phyloP scores from a whole-genome alignment of 1,139 yeast genomes.

The Saccharomyces hybrid region DNA sequence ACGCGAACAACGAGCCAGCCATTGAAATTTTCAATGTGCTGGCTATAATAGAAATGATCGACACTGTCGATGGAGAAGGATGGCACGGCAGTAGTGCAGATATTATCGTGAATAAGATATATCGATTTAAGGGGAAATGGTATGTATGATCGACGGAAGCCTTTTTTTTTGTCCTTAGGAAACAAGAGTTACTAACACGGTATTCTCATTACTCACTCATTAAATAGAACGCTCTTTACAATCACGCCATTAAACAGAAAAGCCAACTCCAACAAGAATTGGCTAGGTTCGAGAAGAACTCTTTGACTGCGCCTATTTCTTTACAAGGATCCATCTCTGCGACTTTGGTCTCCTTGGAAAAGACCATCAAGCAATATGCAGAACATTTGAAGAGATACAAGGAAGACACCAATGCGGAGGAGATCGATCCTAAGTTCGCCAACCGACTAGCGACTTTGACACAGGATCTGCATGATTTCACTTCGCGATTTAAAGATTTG shows the following conservation, averaged over 20 bases:
- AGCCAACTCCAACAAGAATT: conserved; percentile 65
- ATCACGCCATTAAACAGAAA: conserved; percentile 83
- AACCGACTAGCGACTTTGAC: conserved; percentile 55
- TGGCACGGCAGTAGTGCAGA: background rate
- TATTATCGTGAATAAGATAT: background rate
- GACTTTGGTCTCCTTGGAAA: conserved; percentile 62
- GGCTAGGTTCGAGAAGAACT: conserved; percentile 55
- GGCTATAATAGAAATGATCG: background rate
- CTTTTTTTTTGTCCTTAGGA: background rate
- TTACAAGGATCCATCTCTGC: conserved; percentile 78
- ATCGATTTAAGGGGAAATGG: conserved; percentile 7
- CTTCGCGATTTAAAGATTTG: conserved; percentile 52
- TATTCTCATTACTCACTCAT: conserved; percentile 3
- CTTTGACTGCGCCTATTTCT: conserved; percentile 64
- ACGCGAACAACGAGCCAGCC: background rate
- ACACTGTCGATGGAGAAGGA: background rate
- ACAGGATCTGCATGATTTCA: conserved; percentile 49
- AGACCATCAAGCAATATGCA: conserved; percentile 68
- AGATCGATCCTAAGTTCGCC: conserved; percentile 55
- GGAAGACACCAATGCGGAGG: conserved; percentile 33
- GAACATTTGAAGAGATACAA: conserved; percentile 58
- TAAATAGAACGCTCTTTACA: conserved; percentile 66
- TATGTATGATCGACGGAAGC: conserved; percentile 6
- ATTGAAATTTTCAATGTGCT: background rate
- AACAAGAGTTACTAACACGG: background rate